Evolutionary conservation across 805 yeast genomes (phyloP).

Genomic region (Wickerhamomyces subpelliculosus): DNA sequence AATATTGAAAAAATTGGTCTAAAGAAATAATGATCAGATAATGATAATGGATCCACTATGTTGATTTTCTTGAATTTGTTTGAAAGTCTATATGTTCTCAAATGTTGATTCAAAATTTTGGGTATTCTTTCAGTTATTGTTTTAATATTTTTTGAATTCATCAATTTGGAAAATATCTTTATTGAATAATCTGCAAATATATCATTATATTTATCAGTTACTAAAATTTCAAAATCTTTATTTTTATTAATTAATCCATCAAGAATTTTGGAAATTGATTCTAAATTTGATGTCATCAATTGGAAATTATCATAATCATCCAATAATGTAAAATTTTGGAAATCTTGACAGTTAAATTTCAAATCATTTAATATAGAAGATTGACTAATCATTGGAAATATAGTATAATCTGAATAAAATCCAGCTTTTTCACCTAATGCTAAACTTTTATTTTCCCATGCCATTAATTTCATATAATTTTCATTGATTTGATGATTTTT

Average conservation of each 20-base stretch:
- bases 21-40: constrained; percentile 13
- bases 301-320: constrained; percentile 10
- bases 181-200: constrained; percentile 14
- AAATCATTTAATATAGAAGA: neutral
- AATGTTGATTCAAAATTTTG: constrained; percentile 7
- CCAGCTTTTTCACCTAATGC: no score
- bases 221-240: constrained; percentile 9
- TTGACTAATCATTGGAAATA: constrained; percentile 1
- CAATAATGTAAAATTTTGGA: neutral
- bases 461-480: constrained; percentile 14
- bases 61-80: constrained; percentile 6
- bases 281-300: constrained; percentile 6
- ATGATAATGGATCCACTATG: constrained; percentile 12
- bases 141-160: constrained; percentile 12
- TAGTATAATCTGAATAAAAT: constrained; percentile 2
- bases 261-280: constrained; percentile 4
- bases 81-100: constrained; percentile 4
- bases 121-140: constrained; percentile 8
- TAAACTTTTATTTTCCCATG: constrained; percentile 6
- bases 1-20: constrained; percentile 5
- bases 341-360: neutral
- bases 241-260: constrained; percentile 5
- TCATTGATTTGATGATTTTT: constrained; percentile 11
- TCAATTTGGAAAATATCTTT: constrained; percentile 5
- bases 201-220: constrained; percentile 3